phyloP scores from a whole-genome alignment of 768 basidiomycete species.

The Tricholoma bakamatsutake region DNA sequence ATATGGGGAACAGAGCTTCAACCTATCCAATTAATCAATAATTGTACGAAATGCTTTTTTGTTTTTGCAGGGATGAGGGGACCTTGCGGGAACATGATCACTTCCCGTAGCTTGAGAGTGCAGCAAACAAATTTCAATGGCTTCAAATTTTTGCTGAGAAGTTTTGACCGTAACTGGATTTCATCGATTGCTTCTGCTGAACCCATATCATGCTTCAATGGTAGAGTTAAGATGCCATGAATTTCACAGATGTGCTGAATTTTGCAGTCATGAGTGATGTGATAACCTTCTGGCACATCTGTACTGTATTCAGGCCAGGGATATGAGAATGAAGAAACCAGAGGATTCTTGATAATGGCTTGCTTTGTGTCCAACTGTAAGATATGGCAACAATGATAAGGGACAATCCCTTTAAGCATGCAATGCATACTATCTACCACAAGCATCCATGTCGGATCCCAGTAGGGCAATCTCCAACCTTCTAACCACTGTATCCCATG shows the following conservation, averaged over 20 bases:
- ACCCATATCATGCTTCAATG: too few species aligned
- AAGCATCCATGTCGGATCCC: slow-evolving; percentile 25
- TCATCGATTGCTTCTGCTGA: too few species aligned
- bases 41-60: too few species aligned
- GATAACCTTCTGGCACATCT: background rate
- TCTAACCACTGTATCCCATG: slow-evolving; percentile 22
- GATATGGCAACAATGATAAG: slow-evolving; percentile 14
- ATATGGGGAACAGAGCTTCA: too few species aligned
- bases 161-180: too few species aligned
- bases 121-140: too few species aligned
- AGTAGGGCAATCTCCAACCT: slow-evolving; percentile 22
- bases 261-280: background rate
- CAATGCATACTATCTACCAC: slow-evolving; percentile 34
- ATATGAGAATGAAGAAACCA: slow-evolving; percentile 6
- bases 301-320: background rate
- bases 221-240: background rate
- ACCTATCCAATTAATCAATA: too few species aligned
- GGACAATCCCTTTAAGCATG: slow-evolving; percentile 19
- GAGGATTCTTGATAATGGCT: slow-evolving; percentile 1
- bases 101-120: too few species aligned
- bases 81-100: too few species aligned
- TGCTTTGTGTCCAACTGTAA: slow-evolving; percentile 9
- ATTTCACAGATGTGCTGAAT: background rate
- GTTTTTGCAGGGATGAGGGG: too few species aligned
- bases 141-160: too few species aligned